These are phyloP conservation scores for Rutstroemia sp. DNA, from an alignment of 2,329 filamentous ascomycete genomes.

Conservation along the genomic window DNA sequence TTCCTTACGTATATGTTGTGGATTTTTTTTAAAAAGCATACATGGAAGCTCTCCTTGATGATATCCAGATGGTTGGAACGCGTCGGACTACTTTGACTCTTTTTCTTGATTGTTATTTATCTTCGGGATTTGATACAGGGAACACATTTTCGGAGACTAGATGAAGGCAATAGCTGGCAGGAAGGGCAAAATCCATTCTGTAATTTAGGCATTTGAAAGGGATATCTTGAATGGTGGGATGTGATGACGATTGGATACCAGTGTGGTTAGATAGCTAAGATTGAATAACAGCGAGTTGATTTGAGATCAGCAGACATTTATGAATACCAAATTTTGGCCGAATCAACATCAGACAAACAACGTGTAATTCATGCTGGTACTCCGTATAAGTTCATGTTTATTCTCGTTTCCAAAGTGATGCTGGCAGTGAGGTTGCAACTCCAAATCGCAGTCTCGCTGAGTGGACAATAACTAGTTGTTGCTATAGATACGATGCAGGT, in stretches of 20 bases:
- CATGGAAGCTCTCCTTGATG: slow-evolving; percentile 9
- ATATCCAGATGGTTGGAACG: slow-evolving; percentile 3
- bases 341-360: background rate
- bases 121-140: background rate
- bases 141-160: background rate
- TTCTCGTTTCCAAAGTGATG: background rate
- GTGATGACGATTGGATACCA: background rate
- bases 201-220: slow-evolving; percentile 5
- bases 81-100: background rate
- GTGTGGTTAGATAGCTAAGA: background rate
- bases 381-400: background rate
- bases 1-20: background rate
- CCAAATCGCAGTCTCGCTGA: background rate
- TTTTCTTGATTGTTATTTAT: background rate
- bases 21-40: slow-evolving; percentile 5
- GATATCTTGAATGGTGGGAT: background rate
- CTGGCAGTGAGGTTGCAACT: background rate
- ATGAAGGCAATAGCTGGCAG: background rate
- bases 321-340: background rate
- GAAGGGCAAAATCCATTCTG: background rate
- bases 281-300: background rate
- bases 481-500: background rate
- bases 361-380: too few species aligned
- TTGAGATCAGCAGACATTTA: background rate
- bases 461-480: background rate